These are phyloP conservation scores for Neonectria ditissima DNA, from an alignment of 2,329 filamentous ascomycete species.

Conservation along the genomic window DNA sequence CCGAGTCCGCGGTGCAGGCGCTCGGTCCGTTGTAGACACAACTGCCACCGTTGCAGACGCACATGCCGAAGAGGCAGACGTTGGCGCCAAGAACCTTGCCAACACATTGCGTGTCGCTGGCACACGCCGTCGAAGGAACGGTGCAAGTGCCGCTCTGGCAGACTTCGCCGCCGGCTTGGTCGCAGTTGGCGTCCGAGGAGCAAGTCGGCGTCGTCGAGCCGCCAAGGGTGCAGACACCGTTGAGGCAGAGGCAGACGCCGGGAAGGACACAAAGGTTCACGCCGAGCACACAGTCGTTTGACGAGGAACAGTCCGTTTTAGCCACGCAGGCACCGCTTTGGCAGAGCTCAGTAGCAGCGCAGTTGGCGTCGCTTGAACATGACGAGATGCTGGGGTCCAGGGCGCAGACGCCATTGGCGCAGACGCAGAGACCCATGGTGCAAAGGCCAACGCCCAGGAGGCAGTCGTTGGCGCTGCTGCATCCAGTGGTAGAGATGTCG, in stretches of 20 bases:
- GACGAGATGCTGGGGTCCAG: neutral
- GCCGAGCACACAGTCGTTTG: constrained; percentile 18
- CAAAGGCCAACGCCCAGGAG: constrained; percentile 24
- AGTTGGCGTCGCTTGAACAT: constrained; percentile 20
- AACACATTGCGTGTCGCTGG: constrained; percentile 2
- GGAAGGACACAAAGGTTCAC: constrained; percentile 27
- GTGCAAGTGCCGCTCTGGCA: constrained; percentile 24
- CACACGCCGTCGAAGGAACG: constrained; percentile 2
- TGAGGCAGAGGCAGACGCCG: constrained; percentile 28
- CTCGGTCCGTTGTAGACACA: constrained; percentile 22
- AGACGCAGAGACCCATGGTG: constrained; percentile 29
- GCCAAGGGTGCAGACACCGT: constrained; percentile 28
- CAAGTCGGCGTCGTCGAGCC: constrained; percentile 17
- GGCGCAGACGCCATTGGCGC: constrained; percentile 22
- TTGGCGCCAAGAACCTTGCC: constrained; percentile 9
- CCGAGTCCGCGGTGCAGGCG: neutral
- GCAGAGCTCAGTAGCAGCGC: constrained; percentile 15
- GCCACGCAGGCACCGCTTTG: constrained; percentile 31
- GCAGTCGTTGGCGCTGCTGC: constrained; percentile 27
- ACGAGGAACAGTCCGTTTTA: constrained; percentile 1
- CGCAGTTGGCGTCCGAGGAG: constrained; percentile 6
- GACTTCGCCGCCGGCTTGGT: constrained; percentile 15
- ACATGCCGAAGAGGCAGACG: constrained; percentile 20
- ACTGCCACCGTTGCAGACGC: constrained; percentile 9
- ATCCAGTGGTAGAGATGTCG: constrained; percentile 3